phyloP scores from a whole-genome alignment of 768 basidiomycete species.

The Boletus rubropictus region DNA sequence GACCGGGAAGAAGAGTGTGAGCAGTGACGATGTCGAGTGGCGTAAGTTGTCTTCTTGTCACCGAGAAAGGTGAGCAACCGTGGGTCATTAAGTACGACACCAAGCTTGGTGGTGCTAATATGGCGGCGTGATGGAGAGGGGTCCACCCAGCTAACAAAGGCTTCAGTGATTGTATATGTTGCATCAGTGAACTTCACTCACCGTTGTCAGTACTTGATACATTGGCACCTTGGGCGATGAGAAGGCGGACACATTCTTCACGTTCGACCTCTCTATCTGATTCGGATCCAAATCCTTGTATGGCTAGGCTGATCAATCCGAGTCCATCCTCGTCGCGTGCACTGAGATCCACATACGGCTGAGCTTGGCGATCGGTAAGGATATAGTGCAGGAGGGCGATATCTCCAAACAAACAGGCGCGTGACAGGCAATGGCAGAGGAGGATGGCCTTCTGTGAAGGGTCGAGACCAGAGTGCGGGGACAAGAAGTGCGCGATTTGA shows the following conservation, averaged over 20 bases:
- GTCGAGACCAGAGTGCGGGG: conserved; percentile 60
- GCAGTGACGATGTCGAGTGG: conserved; percentile 88
- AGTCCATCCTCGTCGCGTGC: conserved; percentile 82
- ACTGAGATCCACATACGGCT: conserved; percentile 59
- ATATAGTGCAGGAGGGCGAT: conserved; percentile 66
- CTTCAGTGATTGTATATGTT: conserved; percentile 3
- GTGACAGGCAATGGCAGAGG: conserved; percentile 65
- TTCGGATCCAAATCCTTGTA: conserved; percentile 79
- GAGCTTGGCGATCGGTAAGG: conserved; percentile 61
- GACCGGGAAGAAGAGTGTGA: conserved; percentile 72
- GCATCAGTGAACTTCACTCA: conserved; percentile 27
- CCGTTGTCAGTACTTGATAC: conserved; percentile 56
- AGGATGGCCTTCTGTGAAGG: conserved; percentile 64
- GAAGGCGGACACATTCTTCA: conserved; percentile 80
- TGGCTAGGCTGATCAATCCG: conserved; percentile 68
- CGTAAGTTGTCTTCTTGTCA: conserved; percentile 74
- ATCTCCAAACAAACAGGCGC: conserved; percentile 77
- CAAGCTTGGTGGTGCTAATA: conserved; percentile 84
- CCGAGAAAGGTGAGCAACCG: conserved; percentile 76
- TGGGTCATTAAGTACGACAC: conserved; percentile 91
- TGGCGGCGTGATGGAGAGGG: conserved; percentile 84
- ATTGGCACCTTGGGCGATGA: conserved; percentile 75
- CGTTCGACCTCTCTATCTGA: conserved; percentile 81
- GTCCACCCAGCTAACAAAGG: conserved; percentile 80
- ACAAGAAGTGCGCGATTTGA: conserved; percentile 58